Base-by-base conservation (phyloP, 2,329 filamentous ascomycete genomes). In the Cladosporium sp. region DNA sequence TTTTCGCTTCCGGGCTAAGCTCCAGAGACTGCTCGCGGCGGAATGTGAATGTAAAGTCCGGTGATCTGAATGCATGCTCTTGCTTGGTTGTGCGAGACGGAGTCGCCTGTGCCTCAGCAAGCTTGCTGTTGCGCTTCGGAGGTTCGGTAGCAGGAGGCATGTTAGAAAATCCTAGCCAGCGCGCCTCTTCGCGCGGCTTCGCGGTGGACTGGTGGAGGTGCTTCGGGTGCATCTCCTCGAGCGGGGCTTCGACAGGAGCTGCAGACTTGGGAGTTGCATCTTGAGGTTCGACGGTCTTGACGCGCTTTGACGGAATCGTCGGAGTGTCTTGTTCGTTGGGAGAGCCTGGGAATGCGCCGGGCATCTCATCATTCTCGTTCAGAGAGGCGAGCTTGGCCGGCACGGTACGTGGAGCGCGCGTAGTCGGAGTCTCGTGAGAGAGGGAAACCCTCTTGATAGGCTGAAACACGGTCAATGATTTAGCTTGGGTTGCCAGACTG, bases 191-290 rank as follows among this genome's bases (percentile, higher is more conserved):
- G 2, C 86, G 81, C 42, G 87, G 76, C 50, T 86, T 87, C 56
- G 83, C 86, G 18, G 87, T 91, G 58, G 78, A 85, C 50, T 81
- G 78, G 53, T 93, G 89, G 53, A 83, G 81, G 66, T 87, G 87
- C 73, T 87, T 87, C 8, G 92, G 92, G 67, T 96, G 91, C 91
- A 96, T 96, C 68, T 95, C 90, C 55, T 84, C 82, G 58, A 79
- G 78, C 44, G 85, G 75, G 19, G 89, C 87, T 72, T 87, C 86
- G 60, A 86, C 74, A 5, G 83, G 78, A 3, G 83, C 82, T 11
- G 78, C 79, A 37, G 81, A 81, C 38, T 76, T 77, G 4, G 89
- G 89, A 52, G 51, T 72, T 61, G 49, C 46, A 6, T 46, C 43
- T 19, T 48, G 19, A 16, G 52, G 61, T 57, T 37, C 54, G 45